Conservation (phyloP, 306 rosid species). For the Lablab purpureus region DNA sequence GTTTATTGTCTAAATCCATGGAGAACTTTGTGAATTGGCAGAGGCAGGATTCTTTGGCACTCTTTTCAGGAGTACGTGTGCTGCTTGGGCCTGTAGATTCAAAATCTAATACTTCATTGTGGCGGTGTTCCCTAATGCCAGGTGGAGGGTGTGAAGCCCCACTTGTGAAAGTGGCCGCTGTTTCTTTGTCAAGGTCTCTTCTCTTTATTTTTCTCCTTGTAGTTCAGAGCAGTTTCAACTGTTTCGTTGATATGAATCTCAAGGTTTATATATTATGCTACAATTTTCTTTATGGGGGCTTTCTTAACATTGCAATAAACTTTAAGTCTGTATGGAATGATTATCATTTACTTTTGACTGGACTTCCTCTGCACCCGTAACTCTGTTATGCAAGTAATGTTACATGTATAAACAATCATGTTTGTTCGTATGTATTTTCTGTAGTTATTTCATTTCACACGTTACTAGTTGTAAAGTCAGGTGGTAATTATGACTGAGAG, state of each 20-base stretch:
- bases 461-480: not conserved
- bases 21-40: constrained; percentile 51
- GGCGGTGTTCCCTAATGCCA: constrained; percentile 67
- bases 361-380: constrained; percentile 25
- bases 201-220: constrained; percentile 28
- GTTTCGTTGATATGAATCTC: constrained; percentile 20
- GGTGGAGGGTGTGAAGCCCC: constrained; percentile 71
- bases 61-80: constrained; percentile 52
- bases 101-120: constrained; percentile 62
- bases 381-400: not conserved
- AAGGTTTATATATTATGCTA: not conserved
- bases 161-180: constrained; percentile 64
- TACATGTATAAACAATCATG: not conserved
- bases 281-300: not conserved
- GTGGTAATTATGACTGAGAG: not conserved
- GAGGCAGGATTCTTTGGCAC: constrained; percentile 63
- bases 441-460: constrained; percentile 22
- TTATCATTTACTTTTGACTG: not conserved
- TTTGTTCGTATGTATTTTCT: constrained; percentile 2
- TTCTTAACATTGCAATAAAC: constrained; percentile 1
- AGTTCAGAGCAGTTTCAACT: constrained; percentile 7
- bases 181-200: constrained; percentile 72
- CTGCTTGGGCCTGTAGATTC: constrained; percentile 61
- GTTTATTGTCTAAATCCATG: constrained; percentile 33
- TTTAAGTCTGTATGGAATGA: not conserved